Evolutionary conservation across 2,329 filamentous ascomycete species (phyloP), one percentile per base, ranked within the genome.

Genomic region (Phoma sp.): DNA sequence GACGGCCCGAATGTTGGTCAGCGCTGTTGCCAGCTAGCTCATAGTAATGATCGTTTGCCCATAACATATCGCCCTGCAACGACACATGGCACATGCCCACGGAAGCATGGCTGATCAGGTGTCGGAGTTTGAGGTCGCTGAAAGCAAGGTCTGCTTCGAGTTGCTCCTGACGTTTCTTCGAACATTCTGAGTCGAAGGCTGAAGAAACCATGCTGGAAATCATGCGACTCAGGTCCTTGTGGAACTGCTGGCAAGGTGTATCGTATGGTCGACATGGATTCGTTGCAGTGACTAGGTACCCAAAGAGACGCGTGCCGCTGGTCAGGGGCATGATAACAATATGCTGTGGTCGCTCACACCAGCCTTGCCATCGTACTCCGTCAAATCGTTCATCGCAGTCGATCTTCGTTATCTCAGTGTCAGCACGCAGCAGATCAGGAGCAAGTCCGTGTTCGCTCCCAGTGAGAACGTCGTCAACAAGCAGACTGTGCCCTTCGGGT

Each of bases 211-310:
- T 63, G 38, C 70, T 71, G 0, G 73, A 69, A 3, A 68, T 58
- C 61, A 75, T 72, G 10, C 67, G 67, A 7, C 59, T 51, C 2
- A 77, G 62, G 29, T 75, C 68, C 19, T 61, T 62, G 17, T 73
- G 41, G 32, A 76, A 75, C 22, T 73, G 72, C 43, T 69, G 48
- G 36, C 71, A 73, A 7, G 60, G 55, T 1, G 60, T 54, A 38
- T 76, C 74, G 40, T 70, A 69, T 1, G 67, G 66, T 15, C 74
- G 66, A 25, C 64, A 72, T 0, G 73, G 74, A 41, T 76, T 77
- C 0, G 73, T 69, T 0, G 74, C 76, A 4, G 73, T 55, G 15
- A 77, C 40, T 2, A 74, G 57, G 46, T 70, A 73, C 35, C 70
- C 70, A 38, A 68, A 67, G 3, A 70, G 45, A 21, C 57, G 63